A percentile compares a stretch with the other conserved stretches of the same genome.
phyloP scores from a whole-genome alignment of 2,329 filamentous ascomycete genomes.

The Aspergillus awamori region DNA sequence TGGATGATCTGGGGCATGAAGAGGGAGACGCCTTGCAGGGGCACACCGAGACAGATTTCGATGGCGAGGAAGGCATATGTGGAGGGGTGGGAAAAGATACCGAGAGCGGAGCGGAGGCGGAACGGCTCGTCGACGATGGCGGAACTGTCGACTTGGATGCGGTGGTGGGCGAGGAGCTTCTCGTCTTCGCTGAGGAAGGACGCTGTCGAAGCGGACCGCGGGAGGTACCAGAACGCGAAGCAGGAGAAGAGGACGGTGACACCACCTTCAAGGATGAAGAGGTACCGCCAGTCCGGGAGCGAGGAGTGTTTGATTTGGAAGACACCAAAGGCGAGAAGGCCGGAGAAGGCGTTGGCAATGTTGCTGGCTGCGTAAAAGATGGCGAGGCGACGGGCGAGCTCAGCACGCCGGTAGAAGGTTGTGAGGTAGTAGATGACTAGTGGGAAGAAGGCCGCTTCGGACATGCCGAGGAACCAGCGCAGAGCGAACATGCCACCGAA shows the following conservation, averaged over 20 bases:
- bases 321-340: slow-evolving; percentile 61
- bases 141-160: slow-evolving; percentile 76
- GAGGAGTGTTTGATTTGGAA: slow-evolving; percentile 59
- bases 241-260: slow-evolving; percentile 63
- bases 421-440: slow-evolving; percentile 67
- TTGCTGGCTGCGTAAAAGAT: slow-evolving; percentile 77
- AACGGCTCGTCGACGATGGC: slow-evolving; percentile 63
- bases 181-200: slow-evolving; percentile 68
- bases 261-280: slow-evolving; percentile 61
- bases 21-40: slow-evolving; percentile 58
- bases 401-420: slow-evolving; percentile 70
- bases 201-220: slow-evolving; percentile 64
- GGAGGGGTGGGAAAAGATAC: slow-evolving; percentile 57
- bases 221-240: slow-evolving; percentile 72
- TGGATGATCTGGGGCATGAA: slow-evolving; percentile 63
- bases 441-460: slow-evolving; percentile 70
- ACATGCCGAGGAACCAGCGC: slow-evolving; percentile 70
- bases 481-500: slow-evolving; percentile 69
- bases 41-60: slow-evolving; percentile 62
- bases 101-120: slow-evolving; percentile 54
- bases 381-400: slow-evolving; percentile 70
- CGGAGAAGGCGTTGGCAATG: slow-evolving; percentile 70
- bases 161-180: slow-evolving; percentile 68
- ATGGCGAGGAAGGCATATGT: slow-evolving; percentile 59
- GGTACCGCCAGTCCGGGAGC: slow-evolving; percentile 56